phyloP scores from a whole-genome alignment of 148 eudicot genomes.

The Pouteria glomerata region DNA sequence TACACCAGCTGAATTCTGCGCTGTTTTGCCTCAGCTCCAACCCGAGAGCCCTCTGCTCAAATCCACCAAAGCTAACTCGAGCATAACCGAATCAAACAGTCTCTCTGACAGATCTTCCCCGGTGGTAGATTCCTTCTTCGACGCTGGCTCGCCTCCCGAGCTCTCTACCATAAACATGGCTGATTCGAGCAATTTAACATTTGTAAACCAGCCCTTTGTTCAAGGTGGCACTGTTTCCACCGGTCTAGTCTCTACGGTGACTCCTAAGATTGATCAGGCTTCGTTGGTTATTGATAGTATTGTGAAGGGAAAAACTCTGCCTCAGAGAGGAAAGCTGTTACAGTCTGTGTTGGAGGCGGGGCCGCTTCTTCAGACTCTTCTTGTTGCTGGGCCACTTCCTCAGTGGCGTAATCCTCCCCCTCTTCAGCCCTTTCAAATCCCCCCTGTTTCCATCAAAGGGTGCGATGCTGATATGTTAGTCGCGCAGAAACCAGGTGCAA shows the following conservation, averaged over 20 bases:
- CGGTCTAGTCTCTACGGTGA: neutral
- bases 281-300: slow-evolving; percentile 26
- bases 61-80: slow-evolving; percentile 25
- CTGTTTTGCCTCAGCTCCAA: slow-evolving; percentile 8
- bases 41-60: slow-evolving; percentile 17
- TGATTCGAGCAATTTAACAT: neutral
- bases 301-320: slow-evolving; percentile 36
- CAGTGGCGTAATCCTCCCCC: slow-evolving; percentile 54
- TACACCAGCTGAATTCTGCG: slow-evolving; percentile 6
- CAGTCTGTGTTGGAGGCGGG: slow-evolving; percentile 44
- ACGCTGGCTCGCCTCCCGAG: slow-evolving; percentile 32
- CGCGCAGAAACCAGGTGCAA: slow-evolving; percentile 11
- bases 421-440: slow-evolving; percentile 9
- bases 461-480: neutral
- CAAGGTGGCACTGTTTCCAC: neutral
- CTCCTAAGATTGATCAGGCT: slow-evolving; percentile 18
- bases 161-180: slow-evolving; percentile 19
- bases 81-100: slow-evolving; percentile 32
- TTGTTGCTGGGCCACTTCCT: slow-evolving; percentile 51
- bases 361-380: slow-evolving; percentile 40
- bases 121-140: slow-evolving; percentile 29
- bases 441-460: too few species aligned
- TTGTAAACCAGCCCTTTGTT: slow-evolving; percentile 10
- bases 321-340: slow-evolving; percentile 47
- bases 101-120: slow-evolving; percentile 26